Base-by-base conservation (phyloP, 345 rosid genomes). In the Euphorbia tirucalli region DNA sequence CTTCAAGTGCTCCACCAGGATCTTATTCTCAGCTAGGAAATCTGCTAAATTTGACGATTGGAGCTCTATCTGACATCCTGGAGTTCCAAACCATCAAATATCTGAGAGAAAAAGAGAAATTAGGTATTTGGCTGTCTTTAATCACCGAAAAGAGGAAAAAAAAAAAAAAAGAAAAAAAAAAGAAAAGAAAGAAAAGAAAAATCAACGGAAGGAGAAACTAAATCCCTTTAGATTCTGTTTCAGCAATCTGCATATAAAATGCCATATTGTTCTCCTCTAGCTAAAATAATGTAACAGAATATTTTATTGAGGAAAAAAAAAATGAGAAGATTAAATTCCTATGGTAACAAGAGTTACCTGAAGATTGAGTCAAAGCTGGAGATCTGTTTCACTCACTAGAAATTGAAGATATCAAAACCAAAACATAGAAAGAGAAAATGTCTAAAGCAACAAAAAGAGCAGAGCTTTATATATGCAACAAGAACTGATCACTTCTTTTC, bases 351-450 rank as follows among this genome's bases (percentile, higher is more conserved):
- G 3, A 77, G 61, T 81, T 69, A 81, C 88, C 82, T 21, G 72
- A 52, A 61, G 72, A 78, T 32, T n/a, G 80, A 79, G 85, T 82
- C 87, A 86, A 85, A 82, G 90, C 81, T 10, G 84, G 81, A 85
- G 86, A 83, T 85, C 84, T 81, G 85, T 70, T 77, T 74, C 62
- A 73, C 71, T 75, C 80, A 57, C 66, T 75, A 59, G 71, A 31
- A 54, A 21, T 25, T 27, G 61, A 66, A 63, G 66, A 66, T 71
- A 59, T 66, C 39, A 7, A 21, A 52, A 18, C 19, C 7, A 15
- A n/a, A 7, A 21, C 5, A 52, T 57, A 30, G 63, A 71, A 61
- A 56, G 73, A 72, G 70, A 8, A 24, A 61, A 14, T 30, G 43
- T 18, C 0, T 3, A 30, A 74, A 66, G 76, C 65, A 57, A 44